Evolutionary conservation across 2,329 filamentous ascomycete genomes (phyloP), one percentile per base, ranked within the genome.

Genomic region (Paecilomyces fulvus): DNA sequence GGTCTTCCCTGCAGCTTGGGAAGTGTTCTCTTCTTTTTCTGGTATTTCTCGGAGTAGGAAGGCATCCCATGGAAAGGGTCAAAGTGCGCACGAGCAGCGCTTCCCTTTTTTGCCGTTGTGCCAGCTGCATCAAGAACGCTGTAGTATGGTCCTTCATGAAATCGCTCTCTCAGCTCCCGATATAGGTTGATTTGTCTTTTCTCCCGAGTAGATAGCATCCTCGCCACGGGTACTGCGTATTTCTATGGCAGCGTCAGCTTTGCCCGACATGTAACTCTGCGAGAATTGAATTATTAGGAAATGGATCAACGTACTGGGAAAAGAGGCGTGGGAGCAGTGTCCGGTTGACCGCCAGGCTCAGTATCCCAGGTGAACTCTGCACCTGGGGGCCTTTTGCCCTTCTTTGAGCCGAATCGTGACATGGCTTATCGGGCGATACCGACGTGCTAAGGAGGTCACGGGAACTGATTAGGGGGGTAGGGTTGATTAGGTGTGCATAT

Each of bases 41-140:
- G 72, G 67, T 84, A 85, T 63, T 78, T 80, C 55, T 80, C 75
- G 14, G 79, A 79, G 65, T 83, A 86, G 0, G 81, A 83, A 43
- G 80, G 80, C 69, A 84, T 84, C 55, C 81, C 81, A 49, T 79
- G 76, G 63, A 86, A 86, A 1, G 83, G 81, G 66, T 86, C 81
- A 64, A 84, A 81, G 20, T 77, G 77, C 2, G 71, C 73, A 64
- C 76, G 67, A 63, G 75, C 71, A 63, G 70, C 58, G 59, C 70
- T 70, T 61, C 74, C 68, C 61, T 77, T 74, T 65, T 80, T 72
- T 56, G 76, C 70, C 56, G 73, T 58, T 50, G 70, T 63, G 20
- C 70, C 65, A 49, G 70, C 59, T 50, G 71, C 57, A 58, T 73
- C 78, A 4, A 83, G 73, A 17, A 81, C 75, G 0, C 80, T 79